Percentiles rank a stretch among this genome's conserved stretches.
These are phyloP conservation scores for Westerdykella ornata DNA, from an alignment of 2,329 filamentous ascomycete genomes.

Conservation along the genomic window DNA sequence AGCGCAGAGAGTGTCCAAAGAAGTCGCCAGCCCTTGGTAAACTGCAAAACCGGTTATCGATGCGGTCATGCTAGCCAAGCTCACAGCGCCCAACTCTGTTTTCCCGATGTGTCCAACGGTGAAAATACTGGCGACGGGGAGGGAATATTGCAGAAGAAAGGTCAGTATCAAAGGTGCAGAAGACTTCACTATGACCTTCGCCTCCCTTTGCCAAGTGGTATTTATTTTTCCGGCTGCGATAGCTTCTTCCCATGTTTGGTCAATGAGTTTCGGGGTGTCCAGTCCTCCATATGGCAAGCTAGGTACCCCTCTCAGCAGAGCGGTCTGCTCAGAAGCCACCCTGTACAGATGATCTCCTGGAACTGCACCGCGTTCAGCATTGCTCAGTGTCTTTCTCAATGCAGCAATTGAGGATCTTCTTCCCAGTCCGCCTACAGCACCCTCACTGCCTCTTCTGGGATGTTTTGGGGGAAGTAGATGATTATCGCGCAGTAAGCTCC, in stretches of 20 bases:
- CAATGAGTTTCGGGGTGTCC: conserved; percentile 44
- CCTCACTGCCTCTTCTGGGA: conserved; percentile 33
- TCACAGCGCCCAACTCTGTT: conserved; percentile 44
- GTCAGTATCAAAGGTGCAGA: conserved; percentile 42
- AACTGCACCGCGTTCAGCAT: conserved; percentile 19
- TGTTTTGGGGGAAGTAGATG: conserved; percentile 51
- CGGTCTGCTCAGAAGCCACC: conserved; percentile 41
- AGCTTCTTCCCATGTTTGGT: conserved; percentile 55
- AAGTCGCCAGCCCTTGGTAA: conserved; percentile 67
- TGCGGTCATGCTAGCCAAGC: conserved; percentile 45
- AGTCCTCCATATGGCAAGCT: conserved; percentile 41
- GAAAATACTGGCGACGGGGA: conserved; percentile 45
- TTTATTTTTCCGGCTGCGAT: conserved; percentile 73
- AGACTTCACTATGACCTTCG: conserved; percentile 63
- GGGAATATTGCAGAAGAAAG: conserved; percentile 45
- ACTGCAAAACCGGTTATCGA: conserved; percentile 45
- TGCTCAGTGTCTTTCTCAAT: conserved; percentile 25
- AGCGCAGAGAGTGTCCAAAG: conserved; percentile 83
- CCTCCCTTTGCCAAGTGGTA: conserved; percentile 86
- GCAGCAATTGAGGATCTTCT: conserved; percentile 26
- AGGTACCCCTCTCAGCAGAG: conserved; percentile 41
- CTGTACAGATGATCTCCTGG: too few relatives aligned
- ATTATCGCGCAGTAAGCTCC: conserved; percentile 55
- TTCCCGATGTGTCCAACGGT: conserved; percentile 47
- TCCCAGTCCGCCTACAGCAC: conserved; percentile 17